Percentiles rank a stretch among this genome's conserved stretches.
phyloP scores from a whole-genome alignment of 2,329 filamentous ascomycete species.

The Fusarium verrucosum region DNA sequence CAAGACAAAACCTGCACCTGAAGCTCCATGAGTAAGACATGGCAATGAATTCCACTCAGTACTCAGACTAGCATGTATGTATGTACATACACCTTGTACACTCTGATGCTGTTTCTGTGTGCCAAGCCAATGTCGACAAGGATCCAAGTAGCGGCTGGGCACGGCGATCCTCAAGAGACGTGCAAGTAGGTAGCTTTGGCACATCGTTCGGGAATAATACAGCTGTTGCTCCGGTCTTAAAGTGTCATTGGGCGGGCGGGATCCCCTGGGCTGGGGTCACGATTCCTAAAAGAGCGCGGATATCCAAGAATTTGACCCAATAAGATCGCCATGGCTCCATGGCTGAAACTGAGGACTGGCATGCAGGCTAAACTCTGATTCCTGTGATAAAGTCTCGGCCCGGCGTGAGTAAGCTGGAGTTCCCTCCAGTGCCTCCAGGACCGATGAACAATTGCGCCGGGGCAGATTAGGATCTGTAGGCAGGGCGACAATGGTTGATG shows the following conservation, averaged over 20 bases:
- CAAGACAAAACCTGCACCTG: slow-evolving; percentile 10
- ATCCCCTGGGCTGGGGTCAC: no score
- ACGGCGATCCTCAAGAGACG: slow-evolving; percentile 11
- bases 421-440: no score
- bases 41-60: slow-evolving; percentile 22
- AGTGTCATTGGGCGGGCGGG: slow-evolving; percentile 4
- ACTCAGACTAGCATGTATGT: slow-evolving; percentile 19
- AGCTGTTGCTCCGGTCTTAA: background rate
- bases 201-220: slow-evolving; percentile 18
- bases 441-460: slow-evolving; percentile 5
- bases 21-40: slow-evolving; percentile 7
- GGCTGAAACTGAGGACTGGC: slow-evolving; percentile 42
- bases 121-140: slow-evolving; percentile 11
- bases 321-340: slow-evolving; percentile 3
- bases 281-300: no score
- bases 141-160: slow-evolving; percentile 3
- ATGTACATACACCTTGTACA: background rate
- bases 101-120: background rate
- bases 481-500: slow-evolving; percentile 16
- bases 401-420: no score
- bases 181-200: slow-evolving; percentile 15
- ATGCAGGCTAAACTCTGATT: slow-evolving; percentile 34
- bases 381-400: slow-evolving; percentile 18
- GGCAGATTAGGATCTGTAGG: slow-evolving; percentile 4
- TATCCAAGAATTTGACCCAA: slow-evolving; percentile 2